Evolutionary conservation across 805 yeast species (phyloP).

Genomic region (Kregervanrija delftensis): DNA sequence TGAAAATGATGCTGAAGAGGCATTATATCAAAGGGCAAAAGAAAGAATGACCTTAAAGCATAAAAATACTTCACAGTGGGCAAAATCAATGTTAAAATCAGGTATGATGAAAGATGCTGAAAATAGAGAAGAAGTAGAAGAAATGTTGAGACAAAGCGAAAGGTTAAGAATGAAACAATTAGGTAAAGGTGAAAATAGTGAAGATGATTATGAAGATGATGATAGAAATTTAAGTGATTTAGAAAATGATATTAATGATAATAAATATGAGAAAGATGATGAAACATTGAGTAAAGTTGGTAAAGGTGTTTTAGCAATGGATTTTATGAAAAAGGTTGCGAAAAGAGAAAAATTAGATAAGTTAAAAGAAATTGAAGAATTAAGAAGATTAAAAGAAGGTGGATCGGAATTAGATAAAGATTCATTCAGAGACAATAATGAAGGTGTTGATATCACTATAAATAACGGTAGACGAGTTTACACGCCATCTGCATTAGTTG

Average conservation of each 20-base stretch:
- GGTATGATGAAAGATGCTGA: constrained; percentile 85
- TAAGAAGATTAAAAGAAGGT: constrained; percentile 42
- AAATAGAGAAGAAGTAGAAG: constrained; percentile 86
- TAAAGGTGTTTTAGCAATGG: constrained; percentile 91
- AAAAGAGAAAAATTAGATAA: constrained; percentile 58
- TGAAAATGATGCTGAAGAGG: constrained; percentile 48
- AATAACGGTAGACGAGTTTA: constrained; percentile 80
- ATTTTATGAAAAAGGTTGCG: constrained; percentile 90
- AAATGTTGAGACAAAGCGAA: constrained; percentile 87
- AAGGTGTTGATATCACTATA: constrained; percentile 40
- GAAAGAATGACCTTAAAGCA: constrained; percentile 93
- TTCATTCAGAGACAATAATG: constrained; percentile 27
- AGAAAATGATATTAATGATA: constrained; percentile 40
- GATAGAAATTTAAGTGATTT: constrained; percentile 43
- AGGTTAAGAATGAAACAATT: constrained; percentile 63
- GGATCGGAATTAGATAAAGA: constrained; percentile 36
- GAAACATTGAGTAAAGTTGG: constrained; percentile 45
- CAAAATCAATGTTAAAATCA: constrained; percentile 78
- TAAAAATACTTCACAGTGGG: constrained; percentile 86
- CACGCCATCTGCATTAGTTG: constrained; percentile 52
- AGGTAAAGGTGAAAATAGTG: constrained; percentile 36
- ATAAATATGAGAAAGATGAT: constrained; percentile 29
- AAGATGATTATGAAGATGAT: constrained; percentile 37
- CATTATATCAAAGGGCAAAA: constrained; percentile 70
- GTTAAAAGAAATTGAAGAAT: constrained; percentile 40